A percentile compares a stretch with the other conserved stretches of the same genome.
These are phyloP conservation scores for Retiboletus flavoniger DNA, from an alignment of 1,284 basidiomycete species.

Conservation along the genomic window DNA sequence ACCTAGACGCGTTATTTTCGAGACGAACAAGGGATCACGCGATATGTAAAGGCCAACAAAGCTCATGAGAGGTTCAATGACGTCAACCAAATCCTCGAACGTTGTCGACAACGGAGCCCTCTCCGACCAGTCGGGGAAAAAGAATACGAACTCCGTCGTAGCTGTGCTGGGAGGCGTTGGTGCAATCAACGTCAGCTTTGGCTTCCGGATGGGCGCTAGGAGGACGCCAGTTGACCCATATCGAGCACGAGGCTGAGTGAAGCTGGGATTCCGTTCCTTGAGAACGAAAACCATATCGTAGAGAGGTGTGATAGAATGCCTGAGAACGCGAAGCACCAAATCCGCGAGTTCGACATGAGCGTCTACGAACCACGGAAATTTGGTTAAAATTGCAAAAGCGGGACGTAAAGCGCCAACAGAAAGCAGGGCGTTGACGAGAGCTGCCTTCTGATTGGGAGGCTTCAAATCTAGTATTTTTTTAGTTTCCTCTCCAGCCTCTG, in stretches of 20 bases:
- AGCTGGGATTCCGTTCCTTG: slow-evolving; percentile 59
- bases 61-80: slow-evolving; percentile 73
- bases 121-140: slow-evolving; percentile 82
- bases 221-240: slow-evolving; percentile 58
- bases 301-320: slow-evolving; percentile 64
- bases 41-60: slow-evolving; percentile 77
- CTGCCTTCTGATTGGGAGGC: slow-evolving; percentile 78
- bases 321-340: slow-evolving; percentile 73
- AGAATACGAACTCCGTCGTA: slow-evolving; percentile 78
- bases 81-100: slow-evolving; percentile 67
- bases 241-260: slow-evolving; percentile 58
- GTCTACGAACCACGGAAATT: slow-evolving; percentile 85
- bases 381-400: slow-evolving; percentile 75
- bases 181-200: slow-evolving; percentile 63
- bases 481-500: slow-evolving; percentile 38
- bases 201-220: slow-evolving; percentile 53
- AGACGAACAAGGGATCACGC: slow-evolving; percentile 64
- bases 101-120: slow-evolving; percentile 65
- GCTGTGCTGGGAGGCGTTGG: slow-evolving; percentile 76
- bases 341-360: slow-evolving; percentile 84
- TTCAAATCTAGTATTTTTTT: slow-evolving; percentile 50
- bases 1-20: slow-evolving; percentile 61
- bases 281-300: slow-evolving; percentile 56
- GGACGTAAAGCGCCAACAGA: slow-evolving; percentile 81
- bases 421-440: slow-evolving; percentile 79